These are phyloP conservation scores for Saitozyma podzolica DNA, from an alignment of 768 basidiomycete genomes.

Conservation along the genomic window DNA sequence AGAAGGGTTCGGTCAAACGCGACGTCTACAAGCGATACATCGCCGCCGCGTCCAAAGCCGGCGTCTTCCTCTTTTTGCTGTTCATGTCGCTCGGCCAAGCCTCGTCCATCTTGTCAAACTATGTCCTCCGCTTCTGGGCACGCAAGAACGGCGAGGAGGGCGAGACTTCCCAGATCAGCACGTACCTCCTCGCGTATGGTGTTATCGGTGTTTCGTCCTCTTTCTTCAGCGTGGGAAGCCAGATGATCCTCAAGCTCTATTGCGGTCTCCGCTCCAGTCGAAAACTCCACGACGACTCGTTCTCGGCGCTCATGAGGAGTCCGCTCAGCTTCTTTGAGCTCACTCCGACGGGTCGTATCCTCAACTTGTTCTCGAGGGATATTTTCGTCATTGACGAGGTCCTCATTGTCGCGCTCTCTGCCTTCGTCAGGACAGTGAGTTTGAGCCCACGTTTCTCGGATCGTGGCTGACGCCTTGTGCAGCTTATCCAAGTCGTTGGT, in stretches of 20 bases:
- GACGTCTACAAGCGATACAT: conserved; percentile 77
- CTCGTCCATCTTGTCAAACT: conserved; percentile 57
- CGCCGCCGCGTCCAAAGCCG: conserved; percentile 71
- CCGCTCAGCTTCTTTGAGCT: conserved; percentile 86
- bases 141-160: conserved; percentile 70
- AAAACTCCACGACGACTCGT: conserved; percentile 69
- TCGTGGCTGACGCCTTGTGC: background rate
- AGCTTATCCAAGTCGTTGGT: conserved; percentile 47
- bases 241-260: conserved; percentile 72
- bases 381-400: conserved; percentile 70
- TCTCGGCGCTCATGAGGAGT: conserved; percentile 69
- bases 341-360: conserved; percentile 81
- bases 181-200: conserved; percentile 62
- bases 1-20: conserved; percentile 76
- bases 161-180: conserved; percentile 60
- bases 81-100: conserved; percentile 63
- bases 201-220: conserved; percentile 63
- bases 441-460: conserved; percentile 30
- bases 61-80: conserved; percentile 65
- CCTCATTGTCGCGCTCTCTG: conserved; percentile 72
- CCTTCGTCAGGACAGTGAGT: conserved; percentile 66
- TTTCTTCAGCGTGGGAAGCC: conserved; percentile 60
- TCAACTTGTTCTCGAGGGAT: conserved; percentile 90
- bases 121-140: conserved; percentile 75
- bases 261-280: conserved; percentile 73